These are phyloP conservation scores for Pichia paraexigua DNA, from an alignment of 805 yeast species.

Conservation along the genomic window DNA sequence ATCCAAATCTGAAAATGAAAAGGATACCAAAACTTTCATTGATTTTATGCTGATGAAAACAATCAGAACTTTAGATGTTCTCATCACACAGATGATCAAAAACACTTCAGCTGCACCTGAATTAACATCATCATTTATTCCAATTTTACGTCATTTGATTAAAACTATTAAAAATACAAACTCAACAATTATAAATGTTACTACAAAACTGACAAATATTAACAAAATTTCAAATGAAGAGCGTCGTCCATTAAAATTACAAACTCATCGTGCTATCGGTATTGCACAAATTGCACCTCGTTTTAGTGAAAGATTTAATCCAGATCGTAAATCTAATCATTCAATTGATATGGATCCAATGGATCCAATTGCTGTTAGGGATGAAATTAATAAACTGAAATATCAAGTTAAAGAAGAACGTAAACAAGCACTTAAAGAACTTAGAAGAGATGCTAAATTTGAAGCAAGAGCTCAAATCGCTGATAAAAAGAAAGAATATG, in stretches of 20 bases:
- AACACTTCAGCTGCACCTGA: constrained; percentile 57
- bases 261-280: constrained; percentile 75
- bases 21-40: constrained; percentile 12
- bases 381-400: constrained; percentile 75
- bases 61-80: constrained; percentile 26
- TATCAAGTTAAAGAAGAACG: constrained; percentile 86
- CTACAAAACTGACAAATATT: constrained; percentile 42
- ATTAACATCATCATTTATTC: constrained; percentile 40
- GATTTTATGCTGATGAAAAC: constrained; percentile 30
- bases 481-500: constrained; percentile 67
- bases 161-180: constrained; percentile 28
- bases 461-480: constrained; percentile 77
- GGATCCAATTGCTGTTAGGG: constrained; percentile 74
- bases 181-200: constrained; percentile 28
- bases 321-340: constrained; percentile 68
- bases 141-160: constrained; percentile 34
- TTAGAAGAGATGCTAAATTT: constrained; percentile 82
- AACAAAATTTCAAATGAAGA: constrained; percentile 39
- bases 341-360: constrained; percentile 29
- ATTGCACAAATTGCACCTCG: constrained; percentile 82
- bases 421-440: constrained; percentile 79
- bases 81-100: constrained; percentile 41
- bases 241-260: constrained; percentile 69
- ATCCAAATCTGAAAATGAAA: constrained; percentile 1
- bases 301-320: constrained; percentile 93